These are phyloP conservation scores for Boletus tylopilopsis DNA, from an alignment of 768 basidiomycete genomes.

Conservation along the genomic window DNA sequence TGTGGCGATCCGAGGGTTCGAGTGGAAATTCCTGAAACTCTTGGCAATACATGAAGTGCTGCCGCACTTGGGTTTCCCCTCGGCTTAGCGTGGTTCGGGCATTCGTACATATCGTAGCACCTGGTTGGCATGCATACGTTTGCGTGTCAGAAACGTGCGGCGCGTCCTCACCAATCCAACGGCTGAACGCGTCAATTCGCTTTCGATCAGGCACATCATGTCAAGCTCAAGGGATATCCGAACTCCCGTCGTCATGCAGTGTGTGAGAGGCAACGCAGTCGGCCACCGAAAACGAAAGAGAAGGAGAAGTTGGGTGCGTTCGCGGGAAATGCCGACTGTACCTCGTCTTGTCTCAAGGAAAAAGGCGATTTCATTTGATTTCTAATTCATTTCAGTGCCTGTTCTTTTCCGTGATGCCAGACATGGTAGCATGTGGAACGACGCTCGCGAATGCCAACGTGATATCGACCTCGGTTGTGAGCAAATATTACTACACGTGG, in stretches of 20 bases:
- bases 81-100: neutral
- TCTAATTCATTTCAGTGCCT: conserved; percentile 2
- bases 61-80: neutral
- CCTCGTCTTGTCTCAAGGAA: conserved; percentile 6
- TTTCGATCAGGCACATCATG: conserved; percentile 10
- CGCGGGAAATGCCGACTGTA: no score
- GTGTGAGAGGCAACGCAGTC: conserved; percentile 8
- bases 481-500: conserved; percentile 13
- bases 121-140: conserved; percentile 11
- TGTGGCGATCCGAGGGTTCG: no score
- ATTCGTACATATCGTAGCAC: neutral
- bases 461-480: conserved; percentile 7
- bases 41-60: no score
- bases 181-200: neutral
- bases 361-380: conserved; percentile 4
- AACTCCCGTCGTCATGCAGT: conserved; percentile 5
- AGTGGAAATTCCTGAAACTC: conserved; percentile 6
- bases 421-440: conserved; percentile 12
- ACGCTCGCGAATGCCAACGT: neutral
- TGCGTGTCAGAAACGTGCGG: conserved; percentile 6
- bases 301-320: no score
- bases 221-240: neutral
- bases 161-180: conserved; percentile 7
- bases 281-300: neutral
- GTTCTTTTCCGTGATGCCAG: conserved; percentile 4